These are phyloP conservation scores for Vitis riparia DNA, from an alignment of 164 flowering plant species.

Conservation along the genomic window DNA sequence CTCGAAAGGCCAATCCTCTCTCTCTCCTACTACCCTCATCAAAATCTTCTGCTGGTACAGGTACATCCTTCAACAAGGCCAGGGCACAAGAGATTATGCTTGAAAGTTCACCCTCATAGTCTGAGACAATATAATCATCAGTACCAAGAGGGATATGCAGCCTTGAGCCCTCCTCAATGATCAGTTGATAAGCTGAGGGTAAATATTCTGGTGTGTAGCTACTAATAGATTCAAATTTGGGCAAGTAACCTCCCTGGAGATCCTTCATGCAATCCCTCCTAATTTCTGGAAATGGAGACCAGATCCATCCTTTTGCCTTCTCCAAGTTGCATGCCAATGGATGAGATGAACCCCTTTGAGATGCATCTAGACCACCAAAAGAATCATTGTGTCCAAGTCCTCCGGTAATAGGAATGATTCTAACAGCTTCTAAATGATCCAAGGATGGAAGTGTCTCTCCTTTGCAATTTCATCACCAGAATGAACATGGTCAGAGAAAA, in stretches of 20 bases:
- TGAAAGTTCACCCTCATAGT: slow-evolving; percentile 78
- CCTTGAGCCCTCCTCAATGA: slow-evolving; percentile 61
- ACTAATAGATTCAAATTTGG: slow-evolving; percentile 45
- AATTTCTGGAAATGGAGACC: slow-evolving; percentile 70
- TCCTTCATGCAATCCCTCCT: slow-evolving; percentile 46
- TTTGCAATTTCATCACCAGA: slow-evolving; percentile 11
- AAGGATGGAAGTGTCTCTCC: slow-evolving; percentile 5
- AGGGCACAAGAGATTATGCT: slow-evolving; percentile 88
- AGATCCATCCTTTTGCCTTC: slow-evolving; percentile 49
- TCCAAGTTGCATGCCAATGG: slow-evolving; percentile 25
- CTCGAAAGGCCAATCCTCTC: slow-evolving; percentile 16
- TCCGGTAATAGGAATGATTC: slow-evolving; percentile 21
- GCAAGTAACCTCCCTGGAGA: slow-evolving; percentile 41
- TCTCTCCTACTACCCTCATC: slow-evolving; percentile 32
- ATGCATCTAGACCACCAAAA: slow-evolving; percentile 15
- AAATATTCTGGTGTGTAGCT: slow-evolving; percentile 32
- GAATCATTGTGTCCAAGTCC: slow-evolving; percentile 15
- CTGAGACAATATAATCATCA: slow-evolving; percentile 58
- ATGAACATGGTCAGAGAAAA: slow-evolving; percentile 10
- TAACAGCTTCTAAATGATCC: slow-evolving; percentile 22
- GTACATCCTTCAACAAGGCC: slow-evolving; percentile 47
- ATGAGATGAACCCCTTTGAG: slow-evolving; percentile 8
- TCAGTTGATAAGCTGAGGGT: slow-evolving; percentile 40
- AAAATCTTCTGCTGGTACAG: slow-evolving; percentile 20
- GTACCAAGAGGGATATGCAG: slow-evolving; percentile 62